These are phyloP conservation scores for Aspergillus sojae DNA, from an alignment of 2,329 filamentous ascomycete species.

Conservation along the genomic window DNA sequence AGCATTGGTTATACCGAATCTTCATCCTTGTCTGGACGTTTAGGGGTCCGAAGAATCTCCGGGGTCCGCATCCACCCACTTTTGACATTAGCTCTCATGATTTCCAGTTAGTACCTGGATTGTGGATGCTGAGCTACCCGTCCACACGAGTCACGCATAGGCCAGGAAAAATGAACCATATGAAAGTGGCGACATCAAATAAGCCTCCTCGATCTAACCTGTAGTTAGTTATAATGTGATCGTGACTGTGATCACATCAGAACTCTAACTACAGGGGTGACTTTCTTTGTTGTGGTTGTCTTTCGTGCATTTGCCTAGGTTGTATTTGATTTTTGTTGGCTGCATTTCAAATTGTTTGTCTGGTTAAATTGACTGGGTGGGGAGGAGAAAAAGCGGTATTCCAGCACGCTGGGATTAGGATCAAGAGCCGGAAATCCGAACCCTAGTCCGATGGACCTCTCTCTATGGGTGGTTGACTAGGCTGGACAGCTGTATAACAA, in stretches of 20 bases:
- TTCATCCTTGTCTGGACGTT: background rate
- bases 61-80: background rate
- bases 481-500: constrained; percentile 8
- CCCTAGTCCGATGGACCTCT: background rate
- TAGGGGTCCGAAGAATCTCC: constrained; percentile 2
- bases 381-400: background rate
- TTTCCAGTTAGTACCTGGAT: background rate
- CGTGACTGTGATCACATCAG: background rate
- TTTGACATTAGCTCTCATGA: background rate
- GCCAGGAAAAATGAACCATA: background rate
- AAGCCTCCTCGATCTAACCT: background rate
- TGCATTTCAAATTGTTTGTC: background rate
- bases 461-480: background rate
- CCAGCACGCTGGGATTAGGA: background rate
- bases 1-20: background rate
- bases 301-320: background rate
- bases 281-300: background rate
- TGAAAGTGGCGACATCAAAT: background rate
- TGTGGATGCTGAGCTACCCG: background rate
- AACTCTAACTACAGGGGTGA: background rate
- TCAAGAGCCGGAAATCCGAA: constrained; percentile 1
- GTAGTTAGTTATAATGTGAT: background rate
- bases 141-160: background rate
- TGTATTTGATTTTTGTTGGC: background rate
- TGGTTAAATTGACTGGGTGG: background rate